These are phyloP conservation scores for Sporothrix schenckii DNA, from an alignment of 2,329 filamentous ascomycete genomes.

Conservation along the genomic window DNA sequence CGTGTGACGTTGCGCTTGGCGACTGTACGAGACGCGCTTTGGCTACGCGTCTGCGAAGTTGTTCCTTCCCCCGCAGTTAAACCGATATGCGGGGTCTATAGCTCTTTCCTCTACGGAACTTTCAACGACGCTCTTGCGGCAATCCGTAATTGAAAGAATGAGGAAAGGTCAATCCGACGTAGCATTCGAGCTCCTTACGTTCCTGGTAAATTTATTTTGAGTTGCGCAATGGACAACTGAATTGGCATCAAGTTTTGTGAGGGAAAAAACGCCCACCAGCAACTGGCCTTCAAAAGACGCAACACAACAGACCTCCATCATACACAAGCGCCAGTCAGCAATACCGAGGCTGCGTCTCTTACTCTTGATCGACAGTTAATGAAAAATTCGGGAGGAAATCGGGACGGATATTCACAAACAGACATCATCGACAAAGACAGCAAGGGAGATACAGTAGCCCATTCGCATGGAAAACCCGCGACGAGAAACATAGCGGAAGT, in stretches of 20 bases:
- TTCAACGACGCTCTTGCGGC: slow-evolving; percentile 9
- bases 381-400: background rate
- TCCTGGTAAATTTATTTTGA: background rate
- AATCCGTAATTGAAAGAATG: background rate
- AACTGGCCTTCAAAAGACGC: background rate
- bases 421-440: too few species aligned
- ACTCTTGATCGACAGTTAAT: background rate
- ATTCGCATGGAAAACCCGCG: background rate
- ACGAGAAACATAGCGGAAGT: background rate
- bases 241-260: background rate
- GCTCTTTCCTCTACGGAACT: background rate
- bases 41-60: background rate
- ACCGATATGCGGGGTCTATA: slow-evolving; percentile 12
- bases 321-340: slow-evolving; percentile 7
- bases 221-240: background rate
- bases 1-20: background rate
- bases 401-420: background rate
- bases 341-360: background rate
- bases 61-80: background rate
- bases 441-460: background rate
- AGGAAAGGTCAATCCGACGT: slow-evolving; percentile 10
- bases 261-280: background rate
- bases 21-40: slow-evolving; percentile 13
- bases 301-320: background rate
- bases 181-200: background rate